Evolutionary conservation across 2,329 filamentous ascomycete genomes (phyloP), one percentile per base, ranked within the genome.

Genomic region (Fusarium redolens): DNA sequence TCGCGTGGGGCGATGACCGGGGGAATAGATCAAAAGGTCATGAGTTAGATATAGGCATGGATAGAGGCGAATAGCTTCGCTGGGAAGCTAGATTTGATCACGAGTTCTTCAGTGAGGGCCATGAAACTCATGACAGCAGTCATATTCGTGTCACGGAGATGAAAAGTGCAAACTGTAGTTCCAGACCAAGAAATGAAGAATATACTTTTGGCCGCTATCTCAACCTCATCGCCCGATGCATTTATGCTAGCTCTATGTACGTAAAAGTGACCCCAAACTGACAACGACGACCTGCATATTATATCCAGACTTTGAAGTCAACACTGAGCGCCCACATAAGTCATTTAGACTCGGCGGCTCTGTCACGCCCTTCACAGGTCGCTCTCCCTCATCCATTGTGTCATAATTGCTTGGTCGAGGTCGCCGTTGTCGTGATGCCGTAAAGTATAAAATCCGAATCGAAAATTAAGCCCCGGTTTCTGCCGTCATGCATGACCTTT

Each of bases 221-320:
- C 56, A 56, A 41, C 35, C 66, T 67, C 33, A 41, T 65, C 22
- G 30, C 50, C 31, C 31, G 25, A 37, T 37, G 14, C 51, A 41
- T 58, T 74, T 65, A 64, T 71, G 67, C 51, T 58, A 68, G 44
- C 52, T 77, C 60, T 77, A 77, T 78, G 37, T 78, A 77, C 76
- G 68, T 59, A 63, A 40, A 70, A 66, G 35, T 62, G 50, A 41
- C 41, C 54, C 50, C 58, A 72, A 75, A 67, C 60, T 54, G 68
- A 71, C 71, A 68, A 68, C 72, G 60, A 65, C 74, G 59, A 68
- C 58, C 57, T 50, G 50, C 61, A 35, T 54, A 77, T 74, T 77
- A 77, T 74, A 70, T 75, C 75, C 71, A 77, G 67, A 72, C 61
- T 47, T 58, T 58, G 38, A 54, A 71, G 43, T 52, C 41, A 54